Evolutionary conservation across 768 basidiomycete genomes (phyloP), one percentile per base, ranked within the genome.

Genomic region (Sarcomyxa edulis): DNA sequence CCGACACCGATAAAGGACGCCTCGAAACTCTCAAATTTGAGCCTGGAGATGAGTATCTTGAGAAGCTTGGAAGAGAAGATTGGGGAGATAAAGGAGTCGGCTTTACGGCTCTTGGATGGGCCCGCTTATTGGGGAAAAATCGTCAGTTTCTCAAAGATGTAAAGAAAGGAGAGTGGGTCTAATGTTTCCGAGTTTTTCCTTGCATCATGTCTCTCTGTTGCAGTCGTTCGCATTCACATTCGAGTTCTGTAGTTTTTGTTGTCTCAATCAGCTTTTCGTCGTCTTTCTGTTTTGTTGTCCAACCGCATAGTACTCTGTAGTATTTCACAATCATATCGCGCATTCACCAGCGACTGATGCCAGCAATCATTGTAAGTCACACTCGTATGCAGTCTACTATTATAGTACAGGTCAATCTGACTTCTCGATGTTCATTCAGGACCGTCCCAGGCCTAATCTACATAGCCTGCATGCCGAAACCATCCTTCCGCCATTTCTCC

Each of bases 31-130:
- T 30, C 18, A 16, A 30, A 14, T 30, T 14, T 16, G 29, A 14
- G n/a, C 29, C 29, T 30, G 29, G 29, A 30, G n/a, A 14, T 30
- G n/a, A 16, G 29, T 16, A 30, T 30, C n/a, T 30, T 30, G 29
- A 30, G 29, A n/a, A 30, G 18, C 18, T 30, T 14, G n/a, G n/a
- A 14, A n/a, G n/a, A 16, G 18, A n/a, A 14, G 29, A 30, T 14
- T 30, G 29, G 29, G n/a, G 18, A 30, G 18, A 16, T 30, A 30
- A n/a, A 30, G 29, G 29, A 16, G n/a, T 30, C 18, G 29, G 29
- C 18, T 14, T 30, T n/a, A n/a, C n/a, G n/a, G n/a, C n/a, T 14
- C 29, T 30, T 30, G n/a, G 18, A 30, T 16, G 18, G 29, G n/a
- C n/a, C 18, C 29, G n/a, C 29, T 14, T 30, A 14, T 16, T 30